phyloP scores from a whole-genome alignment of 2,329 filamentous ascomycete species.

The Pyrenophora teres region DNA sequence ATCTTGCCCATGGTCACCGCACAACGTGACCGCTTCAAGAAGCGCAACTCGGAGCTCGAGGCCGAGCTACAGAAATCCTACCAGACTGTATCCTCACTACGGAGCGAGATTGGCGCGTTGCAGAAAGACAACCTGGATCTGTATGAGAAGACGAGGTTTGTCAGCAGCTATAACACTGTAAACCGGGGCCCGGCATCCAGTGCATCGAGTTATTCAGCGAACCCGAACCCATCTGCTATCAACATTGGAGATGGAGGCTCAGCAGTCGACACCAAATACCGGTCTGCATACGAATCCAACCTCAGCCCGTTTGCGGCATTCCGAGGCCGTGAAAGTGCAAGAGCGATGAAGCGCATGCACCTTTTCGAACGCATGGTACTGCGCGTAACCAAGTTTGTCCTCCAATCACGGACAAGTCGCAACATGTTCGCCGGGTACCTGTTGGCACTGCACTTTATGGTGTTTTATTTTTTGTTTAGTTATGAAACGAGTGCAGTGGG shows the following conservation, averaged over 20 bases:
- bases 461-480: slow-evolving; percentile 87
- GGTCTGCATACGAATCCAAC: slow-evolving; percentile 90
- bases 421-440: slow-evolving; percentile 95
- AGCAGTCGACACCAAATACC: slow-evolving; percentile 70
- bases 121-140: slow-evolving; percentile 96
- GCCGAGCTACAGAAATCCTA: slow-evolving; percentile 86
- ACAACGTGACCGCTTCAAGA: slow-evolving; percentile 97
- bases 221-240: slow-evolving; percentile 75
- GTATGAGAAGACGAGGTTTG: slow-evolving; percentile 97
- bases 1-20: slow-evolving; percentile 98
- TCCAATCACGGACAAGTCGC: slow-evolving; percentile 86
- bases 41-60: slow-evolving; percentile 89
- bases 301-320: slow-evolving; percentile 96
- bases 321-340: slow-evolving; percentile 85
- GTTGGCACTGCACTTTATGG: slow-evolving; percentile 81
- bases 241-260: slow-evolving; percentile 54
- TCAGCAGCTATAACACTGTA: slow-evolving; percentile 86
- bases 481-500: slow-evolving; percentile 60
- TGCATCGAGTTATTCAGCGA: slow-evolving; percentile 64
- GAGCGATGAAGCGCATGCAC: slow-evolving; percentile 92
- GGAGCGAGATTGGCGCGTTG: slow-evolving; percentile 86
- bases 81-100: slow-evolving; percentile 78
- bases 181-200: slow-evolving; percentile 67
- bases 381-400: slow-evolving; percentile 85
- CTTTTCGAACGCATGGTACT: slow-evolving; percentile 88